Base-by-base conservation (phyloP, 75 land plant species). In the Picea sitchensis region DNA sequence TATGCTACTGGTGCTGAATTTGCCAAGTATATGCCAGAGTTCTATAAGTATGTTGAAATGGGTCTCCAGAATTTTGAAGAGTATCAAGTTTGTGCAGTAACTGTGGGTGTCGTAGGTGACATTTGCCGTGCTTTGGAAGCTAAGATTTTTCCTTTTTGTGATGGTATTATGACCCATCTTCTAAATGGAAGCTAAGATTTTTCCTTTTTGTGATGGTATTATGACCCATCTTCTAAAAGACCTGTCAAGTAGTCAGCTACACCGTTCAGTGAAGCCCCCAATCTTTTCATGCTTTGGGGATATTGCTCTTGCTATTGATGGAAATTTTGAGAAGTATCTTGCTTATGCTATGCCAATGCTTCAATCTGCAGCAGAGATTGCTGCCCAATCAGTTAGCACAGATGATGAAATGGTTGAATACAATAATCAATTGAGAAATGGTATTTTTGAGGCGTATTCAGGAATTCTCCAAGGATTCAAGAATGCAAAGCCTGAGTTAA, bases 341-440 rank as follows among this genome's bases (percentile, higher is more conserved):
- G 78, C 58, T 1, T 82, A 86, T 80, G 91, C 91, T 3, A 80
- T 95, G 83, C 94, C 85, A 41, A 93, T 93, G 94, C 89, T 95
- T 73, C 94, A 94, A 71, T 90, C 87, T 18, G 98, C 96, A 23
- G 84, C 96, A n/a, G 91, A 92, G 68, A 65, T 90, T 32, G 87
- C 86, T 80, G 87, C 94, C 6, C 81, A 80, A 59, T 64, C 88
- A 75, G 87, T 86, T 58, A 20, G 76, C 47, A 63, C 61, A 47
- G 96, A 95, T 84, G 96, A 93, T 61, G 98, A 95, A 74, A 86
- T 90, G 91, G 32, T 88, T 65, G 98, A 95, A 7, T 95, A 95
- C 82, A 88, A 89, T 23, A 95, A 95, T 75, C 98, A 95, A 75
- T 87, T 95, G 14, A 85, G 95, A 79, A 90, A 91, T 61, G 92